Evolutionary conservation across 805 yeast species (phyloP).

Genomic region (Lachancea lanzarotensis): DNA sequence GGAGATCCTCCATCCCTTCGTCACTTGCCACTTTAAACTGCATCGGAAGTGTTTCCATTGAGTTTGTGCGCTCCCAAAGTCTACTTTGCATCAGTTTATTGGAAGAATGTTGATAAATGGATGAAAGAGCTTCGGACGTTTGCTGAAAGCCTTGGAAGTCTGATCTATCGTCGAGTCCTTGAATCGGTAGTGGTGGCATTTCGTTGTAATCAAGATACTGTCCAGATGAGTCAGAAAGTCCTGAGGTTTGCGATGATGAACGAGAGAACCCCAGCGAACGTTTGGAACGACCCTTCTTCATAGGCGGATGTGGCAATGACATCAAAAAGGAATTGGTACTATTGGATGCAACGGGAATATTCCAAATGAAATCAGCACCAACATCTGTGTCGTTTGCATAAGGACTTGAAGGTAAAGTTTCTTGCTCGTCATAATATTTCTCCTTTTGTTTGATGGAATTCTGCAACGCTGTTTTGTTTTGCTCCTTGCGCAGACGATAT

Average conservation of each 20-base stretch:
- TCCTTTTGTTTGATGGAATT: slow-evolving; percentile 33
- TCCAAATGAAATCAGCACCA: slow-evolving; percentile 41
- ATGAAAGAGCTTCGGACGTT: slow-evolving; percentile 36
- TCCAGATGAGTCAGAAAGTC: slow-evolving; percentile 20
- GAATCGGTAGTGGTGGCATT: slow-evolving; percentile 46
- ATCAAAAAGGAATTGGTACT: slow-evolving; percentile 27
- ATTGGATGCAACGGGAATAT: slow-evolving; percentile 45
- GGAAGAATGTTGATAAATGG: slow-evolving; percentile 37
- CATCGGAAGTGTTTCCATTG: slow-evolving; percentile 35
- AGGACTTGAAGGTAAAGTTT: slow-evolving; percentile 12
- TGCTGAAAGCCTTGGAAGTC: slow-evolving; percentile 30
- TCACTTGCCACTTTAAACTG: slow-evolving; percentile 34
- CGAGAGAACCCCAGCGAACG: slow-evolving; percentile 3
- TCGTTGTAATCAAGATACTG: slow-evolving; percentile 24
- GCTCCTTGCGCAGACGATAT: slow-evolving; percentile 35
- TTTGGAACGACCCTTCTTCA: slow-evolving; percentile 3
- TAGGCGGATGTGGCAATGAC: slow-evolving; percentile 8
- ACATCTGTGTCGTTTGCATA: slow-evolving; percentile 29
- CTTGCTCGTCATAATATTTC: slow-evolving; percentile 35
- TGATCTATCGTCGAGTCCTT: slow-evolving; percentile 33
- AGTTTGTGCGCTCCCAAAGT: slow-evolving; percentile 32
- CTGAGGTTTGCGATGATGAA: slow-evolving; percentile 6
- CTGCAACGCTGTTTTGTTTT: slow-evolving; percentile 31
- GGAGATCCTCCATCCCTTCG: slow-evolving; percentile 50
- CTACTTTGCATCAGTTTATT: slow-evolving; percentile 33